Evolutionary conservation across 1,284 basidiomycete species (phyloP), one percentile per base, ranked within the genome.

Genomic region (Irpex sp.): DNA sequence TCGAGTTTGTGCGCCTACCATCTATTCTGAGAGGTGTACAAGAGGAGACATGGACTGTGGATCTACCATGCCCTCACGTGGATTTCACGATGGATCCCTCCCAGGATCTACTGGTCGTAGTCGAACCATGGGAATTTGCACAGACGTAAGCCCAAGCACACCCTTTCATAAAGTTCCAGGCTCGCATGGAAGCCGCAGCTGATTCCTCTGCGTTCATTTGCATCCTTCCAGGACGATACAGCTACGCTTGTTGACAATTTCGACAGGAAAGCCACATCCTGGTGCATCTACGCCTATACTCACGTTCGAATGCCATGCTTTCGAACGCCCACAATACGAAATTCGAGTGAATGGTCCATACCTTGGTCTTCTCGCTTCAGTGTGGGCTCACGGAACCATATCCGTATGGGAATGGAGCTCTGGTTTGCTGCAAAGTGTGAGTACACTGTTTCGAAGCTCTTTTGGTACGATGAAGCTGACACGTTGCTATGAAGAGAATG

Each of bases 41-140:
- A 5, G 58, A 54, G 33, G 46, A 46, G 17, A 53, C 50, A 15
- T 65, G 66, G 66, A 39, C 26, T 8, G 51, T 63, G 3, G 61
- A 60, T 11, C n/a, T 64, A 3, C 57, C 37, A 9, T 65, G 61
- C 33, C 9, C 58, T 37, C 47, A 64, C 4, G 57, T 47, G 6
- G 66, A 67, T 33, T 67, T 67, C 49, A 63, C 61, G 6, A 58
- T 65, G 43, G 66, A 67, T 53, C 64, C 64, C 1, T 60, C 59
- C 4, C 66, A 65, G 37, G 60, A 62, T 53, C 54, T 67, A 17
- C 53, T 64, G 6, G 64, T 63, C 5, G 56, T 56, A 2, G 35
- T 67, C 6, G 61, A 65, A 51, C 59, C 56, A 26, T 53, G 53
- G 11, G 60, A 21, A 6, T 51, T 19, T 8, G 47, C 21, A 5